These are phyloP conservation scores for Escovopsis weberi DNA, from an alignment of 2,329 filamentous ascomycete species.

Conservation along the genomic window DNA sequence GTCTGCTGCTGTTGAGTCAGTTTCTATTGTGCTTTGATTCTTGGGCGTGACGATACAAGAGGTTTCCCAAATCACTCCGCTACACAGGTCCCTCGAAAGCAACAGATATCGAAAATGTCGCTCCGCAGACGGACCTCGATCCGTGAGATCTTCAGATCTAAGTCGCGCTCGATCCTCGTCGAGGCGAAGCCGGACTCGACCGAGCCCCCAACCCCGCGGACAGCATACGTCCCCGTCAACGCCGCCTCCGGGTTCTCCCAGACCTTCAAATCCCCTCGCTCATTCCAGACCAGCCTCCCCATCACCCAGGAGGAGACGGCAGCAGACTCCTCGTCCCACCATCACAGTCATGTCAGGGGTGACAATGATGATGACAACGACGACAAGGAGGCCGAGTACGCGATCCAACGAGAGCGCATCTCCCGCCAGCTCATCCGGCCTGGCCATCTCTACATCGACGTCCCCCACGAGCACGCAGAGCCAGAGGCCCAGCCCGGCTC, in stretches of 20 bases:
- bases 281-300: no score
- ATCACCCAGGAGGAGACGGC: neutral
- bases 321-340: neutral
- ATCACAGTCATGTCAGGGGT: neutral
- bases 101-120: neutral
- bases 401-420: no score
- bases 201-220: no score
- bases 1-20: no score
- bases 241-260: conserved; percentile 4
- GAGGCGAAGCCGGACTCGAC: no score
- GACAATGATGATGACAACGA: neutral
- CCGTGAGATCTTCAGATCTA: conserved; percentile 5
- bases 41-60: no score
- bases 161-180: conserved; percentile 1
- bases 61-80: no score
- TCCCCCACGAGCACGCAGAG: neutral
- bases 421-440: neutral
- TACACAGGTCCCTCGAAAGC: no score
- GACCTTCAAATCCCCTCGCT: neutral
- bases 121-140: conserved; percentile 3
- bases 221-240: conserved; percentile 2
- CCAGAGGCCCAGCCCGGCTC: neutral
- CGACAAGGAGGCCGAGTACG: neutral
- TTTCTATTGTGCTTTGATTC: no score
- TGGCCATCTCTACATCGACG: conserved; percentile 3